Evolutionary conservation across 176 grass and related monocot genomes (phyloP), one percentile per base, ranked within the genome.

Genomic region (Saccharum spontaneum): DNA sequence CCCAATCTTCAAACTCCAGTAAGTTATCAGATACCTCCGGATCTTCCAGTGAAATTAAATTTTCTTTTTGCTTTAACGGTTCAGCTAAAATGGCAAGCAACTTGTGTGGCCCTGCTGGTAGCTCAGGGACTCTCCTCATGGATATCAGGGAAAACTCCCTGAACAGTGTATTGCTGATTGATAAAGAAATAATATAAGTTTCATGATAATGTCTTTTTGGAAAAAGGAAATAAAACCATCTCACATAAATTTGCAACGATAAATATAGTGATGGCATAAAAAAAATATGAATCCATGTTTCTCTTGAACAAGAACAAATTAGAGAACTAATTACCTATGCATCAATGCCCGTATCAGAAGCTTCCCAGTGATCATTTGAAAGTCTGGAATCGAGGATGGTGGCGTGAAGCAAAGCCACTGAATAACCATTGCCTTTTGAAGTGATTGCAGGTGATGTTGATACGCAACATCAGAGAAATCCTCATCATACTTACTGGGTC

Each of bases 401-500:
- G 96, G 96, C 16, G 93, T 95, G 73, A 98, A 95, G 61, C 93
- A 98, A 86, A 95, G 96, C 96, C 96, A 98, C 45, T 95, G 96
- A 75, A 98, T 95, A 79, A 89, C 89, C 91, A 92, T 98, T 40
- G 96, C 96, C 79, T 98, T 98, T 73, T 95, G 91, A 88, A 95
- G 91, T 81, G 96, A 91, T 86, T 94, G 96, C 83, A 95, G 85
- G 18, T 90, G 91, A 89, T 95, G 91, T 36, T 87, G 74, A 66
- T 95, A 86, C 23, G 84, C 93, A 59, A 95, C 88, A 83, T 95
- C 96, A 84, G 91, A 88, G 61, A 86, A 83, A 70, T 92, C 86
- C 43, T 83, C 87, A 69, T 79, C 88, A 24, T 90, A 85, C 69
- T 90, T 88, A 26, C 14, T 89, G 31, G 64, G 73, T 87, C 92